Percentiles rank a stretch among this genome's conserved stretches.
These are phyloP conservation scores for Ormosia emarginata DNA, from an alignment of 306 rosid genomes.

Conservation along the genomic window DNA sequence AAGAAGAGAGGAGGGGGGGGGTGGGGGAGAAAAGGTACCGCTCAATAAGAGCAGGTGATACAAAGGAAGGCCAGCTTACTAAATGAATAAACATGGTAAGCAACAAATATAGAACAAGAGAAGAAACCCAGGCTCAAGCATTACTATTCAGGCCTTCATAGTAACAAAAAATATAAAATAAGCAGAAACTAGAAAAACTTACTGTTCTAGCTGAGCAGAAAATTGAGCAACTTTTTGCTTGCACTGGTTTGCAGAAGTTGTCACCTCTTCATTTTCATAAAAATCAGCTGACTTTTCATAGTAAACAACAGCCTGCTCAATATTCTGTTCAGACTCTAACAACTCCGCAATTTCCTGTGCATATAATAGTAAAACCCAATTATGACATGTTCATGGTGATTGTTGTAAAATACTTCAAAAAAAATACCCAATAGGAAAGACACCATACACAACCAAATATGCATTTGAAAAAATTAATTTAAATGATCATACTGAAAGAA, in stretches of 20 bases:
- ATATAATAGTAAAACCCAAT: not conserved
- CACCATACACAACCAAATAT: not conserved
- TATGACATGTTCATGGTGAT: not conserved
- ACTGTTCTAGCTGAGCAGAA: constrained; percentile 97
- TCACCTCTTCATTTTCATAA: constrained; percentile 79
- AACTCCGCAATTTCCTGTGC: constrained; percentile 91
- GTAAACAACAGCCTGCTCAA: constrained; percentile 72
- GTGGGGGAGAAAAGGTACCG: not conserved
- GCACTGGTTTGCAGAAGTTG: constrained; percentile 89
- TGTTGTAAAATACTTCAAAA: not conserved
- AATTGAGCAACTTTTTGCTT: constrained; percentile 93
- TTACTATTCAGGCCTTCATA: not conserved
- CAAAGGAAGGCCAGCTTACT: not conserved
- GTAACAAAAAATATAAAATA: not conserved
- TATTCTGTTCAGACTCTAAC: constrained; percentile 74
- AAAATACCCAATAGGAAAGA: not conserved
- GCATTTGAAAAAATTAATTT: constrained; percentile 1
- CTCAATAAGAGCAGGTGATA: not conserved
- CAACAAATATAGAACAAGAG: not conserved
- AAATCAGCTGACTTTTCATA: constrained; percentile 90
- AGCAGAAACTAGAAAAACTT: constrained; percentile 27
- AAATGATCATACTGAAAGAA: not conserved
- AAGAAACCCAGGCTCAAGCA: not conserved
- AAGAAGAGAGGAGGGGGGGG: too few species aligned
- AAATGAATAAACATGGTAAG: not conserved